phyloP scores from a whole-genome alignment of 345 rosid species.

The Noccaea bulbosa region DNA sequence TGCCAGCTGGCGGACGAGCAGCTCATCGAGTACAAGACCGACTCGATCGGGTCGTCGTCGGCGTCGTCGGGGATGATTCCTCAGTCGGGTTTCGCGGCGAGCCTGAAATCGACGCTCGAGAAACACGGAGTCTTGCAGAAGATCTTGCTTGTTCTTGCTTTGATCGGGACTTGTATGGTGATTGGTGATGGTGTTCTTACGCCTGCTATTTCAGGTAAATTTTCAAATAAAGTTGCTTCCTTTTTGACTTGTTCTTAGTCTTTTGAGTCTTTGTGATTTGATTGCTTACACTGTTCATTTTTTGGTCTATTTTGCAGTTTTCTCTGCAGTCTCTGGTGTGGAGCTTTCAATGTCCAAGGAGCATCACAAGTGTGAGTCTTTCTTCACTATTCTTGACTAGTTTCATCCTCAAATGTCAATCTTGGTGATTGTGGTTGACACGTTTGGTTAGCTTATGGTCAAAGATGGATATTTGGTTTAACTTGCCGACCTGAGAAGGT shows the following conservation, averaged over 20 bases:
- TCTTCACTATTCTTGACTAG: conserved; percentile 9
- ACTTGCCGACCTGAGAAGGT: neutral
- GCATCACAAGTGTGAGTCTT: conserved; percentile 77
- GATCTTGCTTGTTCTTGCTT: conserved; percentile 71
- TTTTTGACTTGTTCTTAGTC: conserved; percentile 31
- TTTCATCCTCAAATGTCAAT: conserved; percentile 15
- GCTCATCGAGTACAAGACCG: conserved; percentile 65
- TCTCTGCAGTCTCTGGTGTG: conserved; percentile 91
- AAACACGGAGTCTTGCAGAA: conserved; percentile 69
- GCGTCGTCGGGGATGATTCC: conserved; percentile 30
- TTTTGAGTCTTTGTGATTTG: too few species aligned
- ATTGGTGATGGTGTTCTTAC: conserved; percentile 94
- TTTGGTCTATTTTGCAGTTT: conserved; percentile 53
- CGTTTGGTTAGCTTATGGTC: conserved; percentile 17
- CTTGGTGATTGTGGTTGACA: conserved; percentile 14
- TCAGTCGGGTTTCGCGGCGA: conserved; percentile 52
- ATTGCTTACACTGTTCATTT: conserved; percentile 24
- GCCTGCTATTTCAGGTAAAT: conserved; percentile 86
- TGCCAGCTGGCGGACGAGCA: conserved; percentile 82
- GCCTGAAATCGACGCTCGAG: conserved; percentile 71
- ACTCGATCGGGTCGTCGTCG: conserved; percentile 32
- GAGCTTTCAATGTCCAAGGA: conserved; percentile 76
- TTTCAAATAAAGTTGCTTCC: neutral
- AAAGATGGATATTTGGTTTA: too few species aligned
- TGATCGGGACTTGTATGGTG: conserved; percentile 96